Evolutionary conservation across 345 rosid genomes (phyloP).

Genomic region (Murraya paniculata): DNA sequence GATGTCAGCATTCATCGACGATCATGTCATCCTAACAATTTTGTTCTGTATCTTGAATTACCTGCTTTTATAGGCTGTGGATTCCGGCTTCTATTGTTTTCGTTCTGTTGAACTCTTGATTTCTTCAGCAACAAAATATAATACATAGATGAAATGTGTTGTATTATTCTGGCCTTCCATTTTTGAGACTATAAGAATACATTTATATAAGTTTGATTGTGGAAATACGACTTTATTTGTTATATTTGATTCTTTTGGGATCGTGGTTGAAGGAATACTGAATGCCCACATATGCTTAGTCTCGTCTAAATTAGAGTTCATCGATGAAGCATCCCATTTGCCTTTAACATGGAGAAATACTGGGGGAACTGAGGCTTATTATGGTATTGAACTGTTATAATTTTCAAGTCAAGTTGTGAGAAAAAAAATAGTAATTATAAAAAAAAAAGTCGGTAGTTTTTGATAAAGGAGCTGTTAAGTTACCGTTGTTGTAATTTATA

Average conservation of each 20-base stretch:
- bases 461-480: too few species aligned
- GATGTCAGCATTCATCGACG: slow-evolving; percentile 13
- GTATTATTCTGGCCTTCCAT: neutral
- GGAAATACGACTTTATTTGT: neutral
- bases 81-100: neutral
- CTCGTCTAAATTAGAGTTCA: neutral
- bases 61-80: neutral
- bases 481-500: too few species aligned
- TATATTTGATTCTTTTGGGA: neutral
- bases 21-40: slow-evolving; percentile 16
- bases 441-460: too few species aligned
- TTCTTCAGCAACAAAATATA: neutral
- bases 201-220: neutral
- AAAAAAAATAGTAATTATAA: too few species aligned
- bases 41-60: slow-evolving; percentile 12
- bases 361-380: too few species aligned
- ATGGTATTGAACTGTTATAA: too few species aligned
- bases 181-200: neutral
- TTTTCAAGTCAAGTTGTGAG: too few species aligned
- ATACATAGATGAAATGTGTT: neutral
- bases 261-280: neutral
- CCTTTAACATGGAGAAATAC: too few species aligned
- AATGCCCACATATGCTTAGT: neutral
- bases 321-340: neutral
- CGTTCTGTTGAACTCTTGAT: neutral